These are phyloP conservation scores for Trichomonascaceae sp. DNA, from an alignment of 1,139 yeast species.

Conservation along the genomic window DNA sequence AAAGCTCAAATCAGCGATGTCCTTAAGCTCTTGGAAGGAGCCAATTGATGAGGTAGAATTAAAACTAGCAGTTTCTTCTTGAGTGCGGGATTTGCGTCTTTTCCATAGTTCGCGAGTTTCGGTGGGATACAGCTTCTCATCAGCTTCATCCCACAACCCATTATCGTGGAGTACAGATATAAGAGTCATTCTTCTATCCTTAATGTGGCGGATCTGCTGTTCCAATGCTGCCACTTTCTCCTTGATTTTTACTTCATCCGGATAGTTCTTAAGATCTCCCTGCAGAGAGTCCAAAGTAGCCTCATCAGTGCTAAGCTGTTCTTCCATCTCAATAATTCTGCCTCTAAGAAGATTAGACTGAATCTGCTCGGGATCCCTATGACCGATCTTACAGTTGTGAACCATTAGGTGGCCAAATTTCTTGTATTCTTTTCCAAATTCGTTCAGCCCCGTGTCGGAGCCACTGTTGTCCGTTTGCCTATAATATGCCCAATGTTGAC, in stretches of 20 bases:
- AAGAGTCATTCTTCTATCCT: constrained; percentile 27
- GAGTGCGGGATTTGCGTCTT: neutral
- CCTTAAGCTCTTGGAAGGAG: constrained; percentile 14
- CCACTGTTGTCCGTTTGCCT: constrained; percentile 50
- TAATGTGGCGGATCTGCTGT: constrained; percentile 34
- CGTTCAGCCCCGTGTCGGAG: constrained; percentile 20
- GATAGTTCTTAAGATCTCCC: constrained; percentile 23
- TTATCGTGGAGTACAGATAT: constrained; percentile 19
- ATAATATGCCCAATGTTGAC: constrained; percentile 74
- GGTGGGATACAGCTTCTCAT: constrained; percentile 4
- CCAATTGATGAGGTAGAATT: constrained; percentile 9
- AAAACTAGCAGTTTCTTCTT: constrained; percentile 8
- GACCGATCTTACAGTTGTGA: constrained; percentile 63
- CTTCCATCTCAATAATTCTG: constrained; percentile 39
- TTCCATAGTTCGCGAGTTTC: neutral
- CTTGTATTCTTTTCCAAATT: constrained; percentile 37
- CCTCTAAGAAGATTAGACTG: constrained; percentile 28
- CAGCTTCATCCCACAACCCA: constrained; percentile 11
- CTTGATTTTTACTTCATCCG: constrained; percentile 21
- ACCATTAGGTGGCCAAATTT: constrained; percentile 59
- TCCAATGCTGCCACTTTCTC: constrained; percentile 28
- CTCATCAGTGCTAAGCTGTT: constrained; percentile 39
- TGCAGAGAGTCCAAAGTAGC: constrained; percentile 33
- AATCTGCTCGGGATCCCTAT: constrained; percentile 29
- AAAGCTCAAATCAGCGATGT: constrained; percentile 21